Conservation (phyloP, 306 rosid species). For the Abrus precatorius region DNA sequence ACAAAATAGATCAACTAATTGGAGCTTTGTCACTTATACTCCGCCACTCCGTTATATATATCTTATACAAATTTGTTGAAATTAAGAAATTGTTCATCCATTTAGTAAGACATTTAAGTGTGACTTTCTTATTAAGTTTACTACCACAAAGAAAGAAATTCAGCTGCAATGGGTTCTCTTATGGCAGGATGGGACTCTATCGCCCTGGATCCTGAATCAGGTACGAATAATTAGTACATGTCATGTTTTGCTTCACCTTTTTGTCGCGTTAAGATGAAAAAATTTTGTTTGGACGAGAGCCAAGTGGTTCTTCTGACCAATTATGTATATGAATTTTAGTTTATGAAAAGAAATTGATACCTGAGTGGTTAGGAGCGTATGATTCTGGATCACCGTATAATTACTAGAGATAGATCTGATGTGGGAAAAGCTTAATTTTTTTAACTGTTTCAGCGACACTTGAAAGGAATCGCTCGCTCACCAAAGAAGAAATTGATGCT, state of each 20-base stretch:
- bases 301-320: no score
- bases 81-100: background rate
- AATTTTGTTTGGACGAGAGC: no score
- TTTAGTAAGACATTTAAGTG: background rate
- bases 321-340: no score
- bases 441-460: conserved; percentile 33
- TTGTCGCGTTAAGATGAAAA: background rate
- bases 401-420: background rate
- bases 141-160: conserved; percentile 11
- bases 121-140: background rate
- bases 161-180: conserved; percentile 72
- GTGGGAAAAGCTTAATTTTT: background rate
- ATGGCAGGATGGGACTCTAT: conserved; percentile 82
- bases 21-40: background rate
- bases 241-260: background rate
- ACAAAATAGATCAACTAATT: background rate
- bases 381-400: no score
- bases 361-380: no score
- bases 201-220: conserved; percentile 57
- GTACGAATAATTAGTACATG: conserved; percentile 38
- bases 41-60: background rate
- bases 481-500: conserved; percentile 66
- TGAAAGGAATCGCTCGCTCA: conserved; percentile 64
- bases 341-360: no score
- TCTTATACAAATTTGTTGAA: background rate